These are phyloP conservation scores for Camellia japonica DNA, from an alignment of 148 eudicot species.

Conservation along the genomic window DNA sequence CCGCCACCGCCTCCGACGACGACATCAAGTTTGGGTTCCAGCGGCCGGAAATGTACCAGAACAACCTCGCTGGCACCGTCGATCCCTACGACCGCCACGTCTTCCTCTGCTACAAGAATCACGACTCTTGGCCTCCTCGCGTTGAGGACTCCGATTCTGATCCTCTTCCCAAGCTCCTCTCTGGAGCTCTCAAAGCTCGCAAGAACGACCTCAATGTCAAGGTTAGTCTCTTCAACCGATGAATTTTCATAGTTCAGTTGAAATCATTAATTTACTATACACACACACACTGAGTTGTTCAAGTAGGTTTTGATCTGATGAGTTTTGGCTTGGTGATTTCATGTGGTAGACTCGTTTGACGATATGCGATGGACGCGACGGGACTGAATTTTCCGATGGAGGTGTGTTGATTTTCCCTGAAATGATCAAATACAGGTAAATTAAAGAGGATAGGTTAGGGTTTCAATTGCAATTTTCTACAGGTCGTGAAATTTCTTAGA, in stretches of 20 bases:
- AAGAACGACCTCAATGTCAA: conserved; percentile 47
- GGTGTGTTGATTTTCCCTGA: conserved; percentile 86
- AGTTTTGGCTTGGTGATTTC: conserved; percentile 6
- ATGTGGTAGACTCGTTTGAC: conserved; percentile 74
- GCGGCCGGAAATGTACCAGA: conserved; percentile 62
- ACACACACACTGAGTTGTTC: neutral
- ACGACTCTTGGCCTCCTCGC: conserved; percentile 61
- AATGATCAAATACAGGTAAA: conserved; percentile 83
- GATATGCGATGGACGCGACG: conserved; percentile 59
- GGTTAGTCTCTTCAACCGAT: conserved; percentile 20
- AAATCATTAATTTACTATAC: neutral
- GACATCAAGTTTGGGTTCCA: conserved; percentile 56
- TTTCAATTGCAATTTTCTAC: neutral
- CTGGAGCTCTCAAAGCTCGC: conserved; percentile 55
- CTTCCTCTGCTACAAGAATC: conserved; percentile 63
- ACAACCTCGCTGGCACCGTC: conserved; percentile 50
- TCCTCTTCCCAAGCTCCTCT: conserved; percentile 65
- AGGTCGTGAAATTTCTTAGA: no score
- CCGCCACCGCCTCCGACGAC: conserved; percentile 31
- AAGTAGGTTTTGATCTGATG: neutral
- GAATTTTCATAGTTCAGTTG: neutral
- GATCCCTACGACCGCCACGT: conserved; percentile 64
- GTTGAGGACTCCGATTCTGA: conserved; percentile 66
- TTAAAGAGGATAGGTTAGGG: neutral
- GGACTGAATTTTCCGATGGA: conserved; percentile 55